Evolutionary conservation across 2,329 filamentous ascomycete genomes (phyloP).

Genomic region (Alternaria gaisen): DNA sequence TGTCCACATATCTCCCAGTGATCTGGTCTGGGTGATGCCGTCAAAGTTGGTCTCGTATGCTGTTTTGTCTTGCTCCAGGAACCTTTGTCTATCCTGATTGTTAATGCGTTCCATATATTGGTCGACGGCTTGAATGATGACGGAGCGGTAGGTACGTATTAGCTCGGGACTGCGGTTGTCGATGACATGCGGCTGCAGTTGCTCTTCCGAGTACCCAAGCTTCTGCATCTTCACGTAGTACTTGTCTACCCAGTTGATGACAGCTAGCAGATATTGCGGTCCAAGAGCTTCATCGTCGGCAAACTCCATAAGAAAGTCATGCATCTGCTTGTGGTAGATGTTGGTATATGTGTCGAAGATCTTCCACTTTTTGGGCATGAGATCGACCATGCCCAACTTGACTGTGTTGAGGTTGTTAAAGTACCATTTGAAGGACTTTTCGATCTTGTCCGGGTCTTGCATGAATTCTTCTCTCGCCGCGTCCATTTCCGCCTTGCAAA

Average conservation of each 20-base stretch:
- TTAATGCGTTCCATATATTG: slow-evolving; percentile 98
- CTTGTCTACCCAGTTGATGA: slow-evolving; percentile 93
- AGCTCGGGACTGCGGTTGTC: slow-evolving; percentile 91
- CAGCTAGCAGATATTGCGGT: slow-evolving; percentile 86
- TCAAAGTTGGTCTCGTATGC: slow-evolving; percentile 81
- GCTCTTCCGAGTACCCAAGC: slow-evolving; percentile 78
- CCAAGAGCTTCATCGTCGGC: slow-evolving; percentile 86
- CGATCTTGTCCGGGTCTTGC: slow-evolving; percentile 81
- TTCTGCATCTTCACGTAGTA: slow-evolving; percentile 97
- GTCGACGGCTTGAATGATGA: slow-evolving; percentile 94
- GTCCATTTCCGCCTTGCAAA: slow-evolving; percentile 77
- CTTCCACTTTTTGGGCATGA: slow-evolving; percentile 97
- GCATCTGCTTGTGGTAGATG: slow-evolving; percentile 95
- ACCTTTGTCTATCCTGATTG: slow-evolving; percentile 79
- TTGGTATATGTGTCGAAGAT: slow-evolving; percentile 89
- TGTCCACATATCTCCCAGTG: slow-evolving; percentile 92
- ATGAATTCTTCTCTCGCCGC: slow-evolving; percentile 77
- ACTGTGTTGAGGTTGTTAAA: slow-evolving; percentile 98
- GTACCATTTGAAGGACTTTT: slow-evolving; percentile 92
- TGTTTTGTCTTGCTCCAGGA: slow-evolving; percentile 78
- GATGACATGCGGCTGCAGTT: slow-evolving; percentile 85
- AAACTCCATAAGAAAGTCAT: slow-evolving; percentile 84
- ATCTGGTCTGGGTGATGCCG: slow-evolving; percentile 90
- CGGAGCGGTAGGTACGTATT: slow-evolving; percentile 89
- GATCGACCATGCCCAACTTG: slow-evolving; percentile 85